Percentiles rank a stretch among this genome's conserved stretches.
Evolutionary conservation across 2,329 filamentous ascomycete genomes (phyloP).

Genomic region (Stemphylium beticola): DNA sequence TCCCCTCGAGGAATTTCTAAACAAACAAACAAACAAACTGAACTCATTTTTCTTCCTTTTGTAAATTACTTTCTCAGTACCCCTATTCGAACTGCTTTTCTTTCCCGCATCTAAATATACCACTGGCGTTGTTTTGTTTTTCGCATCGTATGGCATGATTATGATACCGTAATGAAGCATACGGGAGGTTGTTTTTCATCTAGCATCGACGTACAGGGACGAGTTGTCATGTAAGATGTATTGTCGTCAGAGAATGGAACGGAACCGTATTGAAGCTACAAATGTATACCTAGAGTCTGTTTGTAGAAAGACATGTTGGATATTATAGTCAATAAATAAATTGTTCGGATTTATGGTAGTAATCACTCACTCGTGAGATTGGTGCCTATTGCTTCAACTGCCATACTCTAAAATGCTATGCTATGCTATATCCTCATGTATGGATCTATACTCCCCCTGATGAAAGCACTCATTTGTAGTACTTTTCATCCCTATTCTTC

Average conservation of each 20-base stretch:
- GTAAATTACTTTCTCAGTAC: conserved; percentile 1
- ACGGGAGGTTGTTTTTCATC: neutral
- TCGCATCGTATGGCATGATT: neutral
- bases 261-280: neutral
- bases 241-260: neutral
- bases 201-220: neutral
- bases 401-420: neutral
- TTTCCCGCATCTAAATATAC: conserved; percentile 13
- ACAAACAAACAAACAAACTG: neutral
- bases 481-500: conserved; percentile 21
- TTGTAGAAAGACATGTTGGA: too few species aligned
- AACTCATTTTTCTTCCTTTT: neutral
- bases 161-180: conserved; percentile 1
- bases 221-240: neutral
- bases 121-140: conserved; percentile 5
- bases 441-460: neutral
- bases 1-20: conserved; percentile 41
- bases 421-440: neutral
- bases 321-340: too few species aligned
- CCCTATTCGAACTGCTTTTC: neutral
- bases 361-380: too few species aligned
- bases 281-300: too few species aligned
- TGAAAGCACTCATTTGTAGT: conserved; percentile 10
- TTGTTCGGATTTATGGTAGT: too few species aligned
- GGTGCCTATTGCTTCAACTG: too few species aligned